Base-by-base conservation (phyloP, 2,329 filamentous ascomycete genomes). In the Sporothrix mexicana region DNA sequence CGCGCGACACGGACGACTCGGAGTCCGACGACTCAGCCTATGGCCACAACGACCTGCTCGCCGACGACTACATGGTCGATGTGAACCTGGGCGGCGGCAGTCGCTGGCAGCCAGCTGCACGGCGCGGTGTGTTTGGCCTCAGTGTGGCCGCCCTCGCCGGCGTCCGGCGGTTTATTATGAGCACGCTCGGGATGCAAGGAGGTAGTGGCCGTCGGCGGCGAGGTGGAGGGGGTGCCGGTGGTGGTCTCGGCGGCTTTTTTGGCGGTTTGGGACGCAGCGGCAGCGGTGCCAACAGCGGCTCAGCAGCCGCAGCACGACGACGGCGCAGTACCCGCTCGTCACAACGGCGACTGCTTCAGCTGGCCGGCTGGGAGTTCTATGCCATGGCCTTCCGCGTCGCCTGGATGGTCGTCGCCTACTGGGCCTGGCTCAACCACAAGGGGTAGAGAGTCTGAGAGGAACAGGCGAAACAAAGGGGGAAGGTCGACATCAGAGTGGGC, bases 361-460 rank as follows among this genome's bases (percentile, higher is more conserved):
- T 59, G 23, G 85, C 92, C 6, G 79, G 83, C 45, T 83, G 84
- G 36, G 92, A 95, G 79, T 81, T 94, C 51, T 86, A 85, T 81
- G 86, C 84, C 9, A 90, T 88, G 61, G 77, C 90, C 20, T 89
- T 88, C 82, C 84, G 87, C 66, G 90, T 94, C 3, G 85, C 84
- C 6, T 88, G 87, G 85, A 87, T 92, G 80, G 89, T 88, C 23
- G 80, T 90, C 61, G 76, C 83, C 15, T 90, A 90, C 79, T 96
- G 92, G 85, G 84, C 84, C 43, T 93, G 90, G 82, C 81, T 95
- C 77, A 84, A 91, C 72, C 89, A 87, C 82, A 85, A 85, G 78
- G 90, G 91, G 7, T 76, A 51, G 72, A 41, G 15, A 20, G 23
- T 23, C 9, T 36, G 30, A 36, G 30, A 36, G 30, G 30, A 36